Percentiles rank a stretch among this genome's conserved stretches.
Conservation (phyloP, 257 asterid genomes). For the Ocimum tenuiflorum region DNA sequence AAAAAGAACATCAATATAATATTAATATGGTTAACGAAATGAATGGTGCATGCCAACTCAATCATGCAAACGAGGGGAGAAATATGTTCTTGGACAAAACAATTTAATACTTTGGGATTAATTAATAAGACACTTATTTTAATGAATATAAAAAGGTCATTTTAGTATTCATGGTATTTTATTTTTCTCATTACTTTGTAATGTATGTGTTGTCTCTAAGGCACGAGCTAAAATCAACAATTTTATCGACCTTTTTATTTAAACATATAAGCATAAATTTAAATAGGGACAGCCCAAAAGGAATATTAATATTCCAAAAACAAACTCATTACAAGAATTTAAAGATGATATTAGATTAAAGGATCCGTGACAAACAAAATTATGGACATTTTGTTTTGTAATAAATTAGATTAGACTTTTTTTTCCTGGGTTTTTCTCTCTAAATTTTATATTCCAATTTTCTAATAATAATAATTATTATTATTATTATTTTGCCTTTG, state of each 20-base stretch:
- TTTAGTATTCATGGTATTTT: no score
- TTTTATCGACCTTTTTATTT: no score
- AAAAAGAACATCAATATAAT: neutral
- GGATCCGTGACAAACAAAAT: constrained; percentile 33
- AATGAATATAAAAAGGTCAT: no score
- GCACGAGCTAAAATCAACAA: no score
- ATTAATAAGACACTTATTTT: no score
- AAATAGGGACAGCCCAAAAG: neutral
- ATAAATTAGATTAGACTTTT: constrained; percentile 15
- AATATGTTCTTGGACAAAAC: neutral
- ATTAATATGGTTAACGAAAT: constrained; percentile 1
- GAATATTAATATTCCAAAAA: neutral
- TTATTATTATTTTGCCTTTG: neutral
- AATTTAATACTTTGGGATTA: neutral
- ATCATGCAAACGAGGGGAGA: neutral
- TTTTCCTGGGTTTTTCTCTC: no score
- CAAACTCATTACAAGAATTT: constrained; percentile 1
- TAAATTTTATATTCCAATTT: neutral
- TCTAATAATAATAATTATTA: no score
- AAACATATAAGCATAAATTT: neutral
- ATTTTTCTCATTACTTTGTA: no score
- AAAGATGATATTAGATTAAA: constrained; percentile 2
- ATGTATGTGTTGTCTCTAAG: no score
- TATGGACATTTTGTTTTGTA: constrained; percentile 46
- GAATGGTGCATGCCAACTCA: constrained; percentile 24